These are phyloP conservation scores for button mushroom (Agaricus bisporus) DNA, from an alignment of 768 basidiomycete species.

Conservation along the genomic window DNA sequence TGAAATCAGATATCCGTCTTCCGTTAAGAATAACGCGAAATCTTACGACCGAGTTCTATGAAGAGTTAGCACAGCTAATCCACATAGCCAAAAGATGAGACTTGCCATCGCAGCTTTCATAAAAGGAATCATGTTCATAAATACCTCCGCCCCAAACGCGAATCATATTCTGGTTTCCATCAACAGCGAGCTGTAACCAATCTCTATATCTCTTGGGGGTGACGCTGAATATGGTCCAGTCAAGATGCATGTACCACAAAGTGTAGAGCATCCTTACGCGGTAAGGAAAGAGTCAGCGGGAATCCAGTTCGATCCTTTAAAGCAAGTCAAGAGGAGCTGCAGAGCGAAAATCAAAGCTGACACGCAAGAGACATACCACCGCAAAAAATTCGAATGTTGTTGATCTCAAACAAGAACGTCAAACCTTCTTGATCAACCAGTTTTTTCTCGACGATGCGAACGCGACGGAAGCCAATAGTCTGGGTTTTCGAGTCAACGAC, in stretches of 20 bases:
- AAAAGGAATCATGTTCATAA: constrained; percentile 79
- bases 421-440: constrained; percentile 71
- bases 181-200: constrained; percentile 81
- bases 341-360: neutral
- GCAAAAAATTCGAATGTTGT: constrained; percentile 82
- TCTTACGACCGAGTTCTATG: constrained; percentile 61
- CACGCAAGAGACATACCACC: constrained; percentile 48
- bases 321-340: neutral
- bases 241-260: neutral
- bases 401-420: constrained; percentile 88
- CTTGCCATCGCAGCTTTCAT: constrained; percentile 75
- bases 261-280: constrained; percentile 36
- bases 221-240: constrained; percentile 23
- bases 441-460: constrained; percentile 72
- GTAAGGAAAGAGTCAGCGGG: constrained; percentile 91
- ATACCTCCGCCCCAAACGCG: constrained; percentile 95
- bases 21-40: neutral
- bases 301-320: constrained; percentile 84
- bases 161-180: constrained; percentile 91
- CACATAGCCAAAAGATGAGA: neutral
- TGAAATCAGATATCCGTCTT: constrained; percentile 6
- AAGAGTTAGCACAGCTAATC: neutral
- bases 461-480: constrained; percentile 77
- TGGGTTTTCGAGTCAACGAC: constrained; percentile 47
- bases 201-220: constrained; percentile 54